Percentiles rank a stretch among this genome's conserved stretches.
These are phyloP conservation scores for Solanum ahanhuiri DNA, from an alignment of 257 asterid genomes.

Conservation along the genomic window DNA sequence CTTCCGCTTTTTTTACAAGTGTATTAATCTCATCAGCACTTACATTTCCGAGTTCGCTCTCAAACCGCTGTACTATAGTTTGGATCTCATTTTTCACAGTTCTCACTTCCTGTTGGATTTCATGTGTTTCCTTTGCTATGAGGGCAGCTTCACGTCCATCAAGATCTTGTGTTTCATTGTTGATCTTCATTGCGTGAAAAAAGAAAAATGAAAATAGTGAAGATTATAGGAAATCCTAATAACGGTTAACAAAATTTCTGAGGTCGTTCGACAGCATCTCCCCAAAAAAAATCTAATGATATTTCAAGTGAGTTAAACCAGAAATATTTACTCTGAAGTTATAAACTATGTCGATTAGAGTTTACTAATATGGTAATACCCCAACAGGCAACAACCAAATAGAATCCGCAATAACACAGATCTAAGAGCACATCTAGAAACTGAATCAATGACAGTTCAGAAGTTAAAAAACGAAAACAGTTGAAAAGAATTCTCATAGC, in stretches of 20 bases:
- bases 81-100: constrained; percentile 49
- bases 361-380: background rate
- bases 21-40: constrained; percentile 29
- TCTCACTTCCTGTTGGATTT: constrained; percentile 39
- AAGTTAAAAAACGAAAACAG: background rate
- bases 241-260: background rate
- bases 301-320: background rate
- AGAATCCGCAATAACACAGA: background rate
- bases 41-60: constrained; percentile 38
- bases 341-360: background rate
- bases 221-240: background rate
- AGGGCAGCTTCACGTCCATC: constrained; percentile 73
- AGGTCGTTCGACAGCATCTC: background rate
- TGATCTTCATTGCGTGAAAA: constrained; percentile 33
- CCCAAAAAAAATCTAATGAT: background rate
- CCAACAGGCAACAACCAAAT: background rate
- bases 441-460: background rate
- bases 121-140: constrained; percentile 56
- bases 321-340: background rate
- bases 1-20: constrained; percentile 63
- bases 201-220: background rate
- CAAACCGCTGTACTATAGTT: constrained; percentile 49
- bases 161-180: constrained; percentile 62
- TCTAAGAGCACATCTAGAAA: background rate
- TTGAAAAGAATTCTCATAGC: background rate